Conservation (phyloP, 495 filamentous ascomycete genomes). For the Hypomontagnella submonticulosa region DNA sequence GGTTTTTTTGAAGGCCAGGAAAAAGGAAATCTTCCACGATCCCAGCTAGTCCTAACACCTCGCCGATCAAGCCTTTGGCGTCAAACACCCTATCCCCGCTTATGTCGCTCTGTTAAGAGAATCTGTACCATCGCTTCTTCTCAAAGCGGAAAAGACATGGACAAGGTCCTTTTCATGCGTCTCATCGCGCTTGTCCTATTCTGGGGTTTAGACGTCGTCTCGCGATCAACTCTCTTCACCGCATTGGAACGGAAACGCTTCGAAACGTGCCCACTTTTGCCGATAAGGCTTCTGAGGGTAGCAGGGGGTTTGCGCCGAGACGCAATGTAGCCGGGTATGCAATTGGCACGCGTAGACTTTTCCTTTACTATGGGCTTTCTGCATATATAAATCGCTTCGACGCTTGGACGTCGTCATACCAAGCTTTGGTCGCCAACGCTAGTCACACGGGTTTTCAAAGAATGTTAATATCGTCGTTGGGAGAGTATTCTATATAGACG, state of each 20-base stretch:
- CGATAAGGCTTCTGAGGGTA: conserved; percentile 15
- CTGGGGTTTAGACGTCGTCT: conserved; percentile 12
- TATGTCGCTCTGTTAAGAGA: conserved; percentile 36
- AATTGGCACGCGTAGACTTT: background rate
- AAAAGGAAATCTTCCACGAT: conserved; percentile 23
- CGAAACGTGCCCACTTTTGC: conserved; percentile 21
- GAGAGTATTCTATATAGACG: too few relatives aligned
- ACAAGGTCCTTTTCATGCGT: conserved; percentile 25
- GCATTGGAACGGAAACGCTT: conserved; percentile 24
- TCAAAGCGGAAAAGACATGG: conserved; percentile 24
- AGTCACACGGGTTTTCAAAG: background rate
- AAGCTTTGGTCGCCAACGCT: background rate
- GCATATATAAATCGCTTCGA: conserved; percentile 5
- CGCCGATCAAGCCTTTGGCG: conserved; percentile 9
- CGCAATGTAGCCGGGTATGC: background rate
- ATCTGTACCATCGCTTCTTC: conserved; percentile 12
- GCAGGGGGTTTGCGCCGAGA: background rate
- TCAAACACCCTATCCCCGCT: conserved; percentile 35
- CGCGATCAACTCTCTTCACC: conserved; percentile 1
- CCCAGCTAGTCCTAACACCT: conserved; percentile 28
- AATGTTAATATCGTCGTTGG: conserved; percentile 1
- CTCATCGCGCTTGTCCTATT: conserved; percentile 19
- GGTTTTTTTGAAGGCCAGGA: conserved; percentile 10
- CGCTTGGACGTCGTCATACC: background rate
- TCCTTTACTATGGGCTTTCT: background rate